Conservation (phyloP, 352 stramenopile genomes). For the Phytophthora megakarya region DNA sequence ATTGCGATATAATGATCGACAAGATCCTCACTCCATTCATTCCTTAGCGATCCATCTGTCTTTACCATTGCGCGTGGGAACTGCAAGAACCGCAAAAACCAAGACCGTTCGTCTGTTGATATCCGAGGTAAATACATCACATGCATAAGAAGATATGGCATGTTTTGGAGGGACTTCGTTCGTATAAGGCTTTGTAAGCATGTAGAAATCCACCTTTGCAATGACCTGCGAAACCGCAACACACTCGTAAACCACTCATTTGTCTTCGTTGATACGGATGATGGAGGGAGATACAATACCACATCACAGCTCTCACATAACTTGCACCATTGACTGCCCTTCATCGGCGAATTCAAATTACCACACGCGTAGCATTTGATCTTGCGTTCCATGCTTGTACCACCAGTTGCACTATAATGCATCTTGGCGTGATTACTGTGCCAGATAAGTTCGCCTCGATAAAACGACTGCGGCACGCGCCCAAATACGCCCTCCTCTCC, state of each 20-base stretch:
- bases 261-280: constrained; percentile 75
- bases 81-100: constrained; percentile 82
- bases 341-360: constrained; percentile 66
- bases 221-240: constrained; percentile 68
- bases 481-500: constrained; percentile 69
- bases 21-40: constrained; percentile 79
- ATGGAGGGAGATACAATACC: constrained; percentile 76
- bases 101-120: constrained; percentile 76
- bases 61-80: constrained; percentile 74
- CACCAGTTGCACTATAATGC: constrained; percentile 36
- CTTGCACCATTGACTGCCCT: constrained; percentile 72
- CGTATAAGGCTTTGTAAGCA: constrained; percentile 68
- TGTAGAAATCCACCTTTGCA: constrained; percentile 85
- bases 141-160: constrained; percentile 87
- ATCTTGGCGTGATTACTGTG: constrained; percentile 44
- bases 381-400: constrained; percentile 53
- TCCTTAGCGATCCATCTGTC: constrained; percentile 54
- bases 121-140: constrained; percentile 85
- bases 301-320: constrained; percentile 79
- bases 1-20: constrained; percentile 88
- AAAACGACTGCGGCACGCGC: constrained; percentile 77
- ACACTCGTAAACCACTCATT: constrained; percentile 84
- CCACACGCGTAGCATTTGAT: constrained; percentile 83
- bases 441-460: constrained; percentile 78
- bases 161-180: constrained; percentile 68